Conservation (phyloP, 2,329 filamentous ascomycete species). For the Aplosporella prunicola region DNA sequence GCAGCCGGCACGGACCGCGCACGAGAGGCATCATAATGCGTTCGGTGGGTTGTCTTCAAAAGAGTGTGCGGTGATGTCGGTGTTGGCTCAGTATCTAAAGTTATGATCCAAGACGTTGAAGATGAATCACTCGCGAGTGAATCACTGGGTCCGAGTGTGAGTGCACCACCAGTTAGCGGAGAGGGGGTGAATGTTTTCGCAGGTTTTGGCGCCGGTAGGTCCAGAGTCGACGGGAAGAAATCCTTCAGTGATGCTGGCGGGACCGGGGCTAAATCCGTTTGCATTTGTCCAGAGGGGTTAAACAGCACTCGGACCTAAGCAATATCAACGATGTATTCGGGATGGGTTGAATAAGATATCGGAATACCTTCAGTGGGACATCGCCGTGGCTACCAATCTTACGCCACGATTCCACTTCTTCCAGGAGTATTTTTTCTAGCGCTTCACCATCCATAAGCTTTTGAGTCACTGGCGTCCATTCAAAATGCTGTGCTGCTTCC, state of each 20-base stretch:
- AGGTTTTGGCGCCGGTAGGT: constrained; percentile 31
- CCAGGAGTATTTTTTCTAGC: constrained; percentile 23
- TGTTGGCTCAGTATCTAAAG: constrained; percentile 45
- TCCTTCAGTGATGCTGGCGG: constrained; percentile 39
- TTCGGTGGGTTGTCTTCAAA: constrained; percentile 73
- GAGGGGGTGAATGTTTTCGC: constrained; percentile 22
- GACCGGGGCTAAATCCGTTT: constrained; percentile 29
- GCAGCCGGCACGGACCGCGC: constrained; percentile 46
- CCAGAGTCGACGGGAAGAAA: constrained; percentile 50
- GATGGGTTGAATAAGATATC: not conserved
- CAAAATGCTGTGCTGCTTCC: constrained; percentile 43
- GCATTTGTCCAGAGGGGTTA: constrained; percentile 25
- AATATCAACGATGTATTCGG: too few relatives aligned
- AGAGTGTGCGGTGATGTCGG: constrained; percentile 58
- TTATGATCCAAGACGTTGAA: constrained; percentile 37
- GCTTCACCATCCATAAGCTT: constrained; percentile 26
- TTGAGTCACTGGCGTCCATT: constrained; percentile 33
- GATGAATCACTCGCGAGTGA: constrained; percentile 15
- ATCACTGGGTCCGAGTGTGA: constrained; percentile 23
- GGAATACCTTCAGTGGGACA: constrained; percentile 20
- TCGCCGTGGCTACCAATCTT: constrained; percentile 15
- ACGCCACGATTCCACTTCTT: constrained; percentile 23
- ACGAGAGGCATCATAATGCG: constrained; percentile 63
- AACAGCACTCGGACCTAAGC: constrained; percentile 52
- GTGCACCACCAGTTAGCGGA: constrained; percentile 26